Evolutionary conservation across 163 green algal genomes (phyloP).

Genomic region (Coccomyxa subellipsoidea): DNA sequence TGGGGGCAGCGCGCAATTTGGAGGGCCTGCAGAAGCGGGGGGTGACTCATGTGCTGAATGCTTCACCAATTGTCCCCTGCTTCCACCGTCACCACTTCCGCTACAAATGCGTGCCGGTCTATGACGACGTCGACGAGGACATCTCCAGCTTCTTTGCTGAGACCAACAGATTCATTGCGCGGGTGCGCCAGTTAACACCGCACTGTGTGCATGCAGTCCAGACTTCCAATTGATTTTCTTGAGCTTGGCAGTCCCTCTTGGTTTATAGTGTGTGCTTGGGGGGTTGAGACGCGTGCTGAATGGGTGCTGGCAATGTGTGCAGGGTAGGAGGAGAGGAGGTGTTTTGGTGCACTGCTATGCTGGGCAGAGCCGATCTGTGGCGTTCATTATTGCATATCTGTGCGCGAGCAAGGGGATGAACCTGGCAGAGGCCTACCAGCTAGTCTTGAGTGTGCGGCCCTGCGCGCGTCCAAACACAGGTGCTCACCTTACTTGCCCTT

Average conservation of each 20-base stretch:
- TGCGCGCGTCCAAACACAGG: slow-evolving; percentile 39
- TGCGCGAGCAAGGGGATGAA: slow-evolving; percentile 21
- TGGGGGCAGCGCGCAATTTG: slow-evolving; percentile 51
- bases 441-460: slow-evolving; percentile 27
- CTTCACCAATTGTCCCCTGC: slow-evolving; percentile 46
- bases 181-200: slow-evolving; percentile 28
- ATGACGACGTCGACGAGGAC: slow-evolving; percentile 59
- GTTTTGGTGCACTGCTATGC: slow-evolving; percentile 87
- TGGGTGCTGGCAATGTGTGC: background rate
- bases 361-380: slow-evolving; percentile 69
- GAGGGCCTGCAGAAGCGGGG: slow-evolving; percentile 60
- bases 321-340: slow-evolving; percentile 37
- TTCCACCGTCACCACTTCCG: slow-evolving; percentile 26
- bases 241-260: too few relatives aligned
- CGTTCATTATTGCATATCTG: slow-evolving; percentile 74
- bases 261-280: too few relatives aligned
- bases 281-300: too few relatives aligned
- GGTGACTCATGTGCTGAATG: slow-evolving; percentile 94
- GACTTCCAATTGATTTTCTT: too few relatives aligned
- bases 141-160: slow-evolving; percentile 59
- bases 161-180: slow-evolving; percentile 69
- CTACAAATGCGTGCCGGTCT: slow-evolving; percentile 23
- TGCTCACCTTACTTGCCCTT: background rate
- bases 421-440: slow-evolving; percentile 26
- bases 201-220: too few relatives aligned